Conservation (phyloP, 1,284 basidiomycete species). For the Omphalotus olearius region DNA sequence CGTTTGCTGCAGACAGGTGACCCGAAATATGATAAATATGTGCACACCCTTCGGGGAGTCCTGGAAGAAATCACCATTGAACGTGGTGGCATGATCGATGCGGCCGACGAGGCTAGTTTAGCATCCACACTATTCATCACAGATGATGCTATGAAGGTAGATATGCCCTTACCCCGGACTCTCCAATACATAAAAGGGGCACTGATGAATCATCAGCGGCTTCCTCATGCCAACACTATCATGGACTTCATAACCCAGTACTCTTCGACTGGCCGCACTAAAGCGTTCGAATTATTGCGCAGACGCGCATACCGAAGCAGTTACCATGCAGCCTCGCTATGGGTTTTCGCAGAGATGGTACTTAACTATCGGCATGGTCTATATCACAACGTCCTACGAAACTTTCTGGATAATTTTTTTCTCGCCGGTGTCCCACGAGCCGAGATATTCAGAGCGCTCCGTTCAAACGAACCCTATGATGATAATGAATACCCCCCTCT, state of each 20-base stretch:
- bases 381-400: constrained; percentile 29
- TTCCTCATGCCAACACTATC: constrained; percentile 25
- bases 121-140: constrained; percentile 17
- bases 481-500: neutral
- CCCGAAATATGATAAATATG: neutral
- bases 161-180: constrained; percentile 12
- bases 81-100: neutral
- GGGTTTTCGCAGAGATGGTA: constrained; percentile 38
- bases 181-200: constrained; percentile 24
- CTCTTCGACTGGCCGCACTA: constrained; percentile 24
- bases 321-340: constrained; percentile 19
- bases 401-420: constrained; percentile 37
- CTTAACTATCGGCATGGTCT: constrained; percentile 27
- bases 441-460: constrained; percentile 21
- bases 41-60: too few species aligned
- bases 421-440: constrained; percentile 32
- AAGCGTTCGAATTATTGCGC: constrained; percentile 29
- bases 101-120: neutral
- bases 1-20: neutral
- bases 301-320: constrained; percentile 23
- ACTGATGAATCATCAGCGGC: constrained; percentile 11
- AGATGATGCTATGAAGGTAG: constrained; percentile 11
- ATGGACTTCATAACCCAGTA: constrained; percentile 32
- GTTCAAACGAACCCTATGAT: constrained; percentile 9
- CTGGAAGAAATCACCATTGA: neutral